Percentiles rank a stretch among this genome's conserved stretches.
Conservation (phyloP, 2,329 filamentous ascomycete species). For the Trichoderma sp. region DNA sequence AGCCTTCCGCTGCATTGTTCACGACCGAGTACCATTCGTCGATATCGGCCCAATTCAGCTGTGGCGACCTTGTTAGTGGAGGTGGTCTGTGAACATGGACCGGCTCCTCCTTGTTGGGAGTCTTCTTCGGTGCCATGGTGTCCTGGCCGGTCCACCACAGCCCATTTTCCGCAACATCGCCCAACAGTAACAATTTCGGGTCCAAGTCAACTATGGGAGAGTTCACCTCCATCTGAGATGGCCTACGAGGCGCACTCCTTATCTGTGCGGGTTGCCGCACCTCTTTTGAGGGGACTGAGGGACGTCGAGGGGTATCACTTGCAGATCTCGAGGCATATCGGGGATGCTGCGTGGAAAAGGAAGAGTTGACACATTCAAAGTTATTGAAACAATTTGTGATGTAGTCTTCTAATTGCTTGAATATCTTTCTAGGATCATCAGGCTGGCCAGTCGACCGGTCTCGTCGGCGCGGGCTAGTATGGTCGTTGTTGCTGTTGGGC, state of each 20-base stretch:
- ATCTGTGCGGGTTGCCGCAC: conserved; percentile 27
- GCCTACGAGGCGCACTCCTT: conserved; percentile 26
- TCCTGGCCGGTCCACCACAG: conserved; percentile 71
- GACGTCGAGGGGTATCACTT: conserved; percentile 29
- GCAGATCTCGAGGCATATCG: conserved; percentile 32
- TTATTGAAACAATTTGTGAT: conserved; percentile 60
- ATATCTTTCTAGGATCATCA: conserved; percentile 57
- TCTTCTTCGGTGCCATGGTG: conserved; percentile 26
- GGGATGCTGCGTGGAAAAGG: conserved; percentile 56
- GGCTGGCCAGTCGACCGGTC: conserved; percentile 22
- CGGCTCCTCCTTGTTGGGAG: conserved; percentile 24
- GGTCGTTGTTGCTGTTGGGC: conserved; percentile 22
- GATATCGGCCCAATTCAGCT: conserved; percentile 71
- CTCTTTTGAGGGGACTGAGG: conserved; percentile 25
- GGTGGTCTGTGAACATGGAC: conserved; percentile 13
- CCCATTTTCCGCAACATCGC: conserved; percentile 76
- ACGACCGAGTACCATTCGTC: conserved; percentile 71
- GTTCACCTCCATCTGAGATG: conserved; percentile 25
- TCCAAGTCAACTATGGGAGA: conserved; percentile 54
- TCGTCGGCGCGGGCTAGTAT: conserved; percentile 21
- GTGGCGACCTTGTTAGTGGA: conserved; percentile 48
- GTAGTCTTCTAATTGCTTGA: conserved; percentile 75
- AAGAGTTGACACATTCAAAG: conserved; percentile 69
- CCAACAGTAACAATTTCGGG: conserved; percentile 69
- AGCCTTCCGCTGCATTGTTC: conserved; percentile 63